A percentile compares a stretch with the other conserved stretches of the same genome.
Conservation (phyloP, 345 rosid species). For the Citrus maxima region DNA sequence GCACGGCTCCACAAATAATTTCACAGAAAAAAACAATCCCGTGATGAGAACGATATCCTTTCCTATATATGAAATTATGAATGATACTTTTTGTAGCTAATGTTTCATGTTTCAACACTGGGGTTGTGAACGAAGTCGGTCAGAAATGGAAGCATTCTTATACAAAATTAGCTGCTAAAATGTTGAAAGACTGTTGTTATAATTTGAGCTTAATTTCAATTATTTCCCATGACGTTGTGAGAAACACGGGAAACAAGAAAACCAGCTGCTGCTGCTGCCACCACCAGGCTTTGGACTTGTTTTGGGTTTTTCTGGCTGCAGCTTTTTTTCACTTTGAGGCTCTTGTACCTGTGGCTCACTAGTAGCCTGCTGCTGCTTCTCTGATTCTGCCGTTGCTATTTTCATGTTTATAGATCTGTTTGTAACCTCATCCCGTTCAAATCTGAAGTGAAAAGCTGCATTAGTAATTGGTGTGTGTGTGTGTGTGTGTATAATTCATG, state of each 20-base stretch:
- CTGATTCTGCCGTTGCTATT: background rate
- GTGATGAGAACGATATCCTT: background rate
- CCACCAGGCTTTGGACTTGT: conserved; percentile 16
- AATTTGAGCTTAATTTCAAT: background rate
- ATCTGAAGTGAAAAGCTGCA: conserved; percentile 27
- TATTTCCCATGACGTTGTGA: background rate
- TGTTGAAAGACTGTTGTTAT: background rate
- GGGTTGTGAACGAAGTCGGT: background rate
- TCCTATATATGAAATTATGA: too few relatives aligned
- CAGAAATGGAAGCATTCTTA: background rate
- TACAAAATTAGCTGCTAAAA: background rate
- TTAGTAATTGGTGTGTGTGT: background rate
- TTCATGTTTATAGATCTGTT: background rate
- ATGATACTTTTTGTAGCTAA: background rate
- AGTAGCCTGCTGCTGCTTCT: background rate
- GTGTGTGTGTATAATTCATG: background rate
- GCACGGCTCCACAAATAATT: too few relatives aligned
- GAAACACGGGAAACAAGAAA: conserved; percentile 59
- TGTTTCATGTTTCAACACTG: background rate
- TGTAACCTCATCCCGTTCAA: conserved; percentile 27
- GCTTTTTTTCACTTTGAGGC: conserved; percentile 5
- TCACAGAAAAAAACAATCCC: background rate
- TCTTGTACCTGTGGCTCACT: background rate
- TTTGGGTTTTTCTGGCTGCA: background rate
- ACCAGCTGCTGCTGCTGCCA: conserved; percentile 30